Evolutionary conservation across 495 filamentous ascomycete genomes (phyloP), one percentile per base, ranked within the genome.

Genomic region (Xylaria cubensis): DNA sequence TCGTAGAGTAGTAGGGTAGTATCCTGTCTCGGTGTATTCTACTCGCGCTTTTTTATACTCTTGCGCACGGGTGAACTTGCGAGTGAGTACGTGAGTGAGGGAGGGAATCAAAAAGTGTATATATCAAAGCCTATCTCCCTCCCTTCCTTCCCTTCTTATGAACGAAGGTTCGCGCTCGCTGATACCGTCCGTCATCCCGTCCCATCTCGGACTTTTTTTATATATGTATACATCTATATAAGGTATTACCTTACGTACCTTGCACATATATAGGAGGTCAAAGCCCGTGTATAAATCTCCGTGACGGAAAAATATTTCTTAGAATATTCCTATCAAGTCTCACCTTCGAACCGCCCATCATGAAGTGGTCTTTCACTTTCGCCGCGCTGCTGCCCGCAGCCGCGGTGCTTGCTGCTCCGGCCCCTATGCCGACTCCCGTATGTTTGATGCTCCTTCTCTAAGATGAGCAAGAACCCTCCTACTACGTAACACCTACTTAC

Each of bases 341-440:
- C 46, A 42, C 9, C 51, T 13, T 3, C n/a, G 26, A 21, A 44
- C 29, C 44, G 17, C 39, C 46, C 73, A 72, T 34, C 62, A 80
- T 80, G 78, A 77, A 63, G 76, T 70, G 66, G 71, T 66, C 74
- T 3, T 56, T 66, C 13, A 51, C 70, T 4, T 12, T 68, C 51
- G 55, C 77, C 67, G 69, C 66, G 65, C 64, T 73, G 42, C 70
- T 77, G 17, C 69, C 75, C 70, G 73, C 74, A 19, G 67, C 24
- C 72, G 76, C 62, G 34, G 73, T 74, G 36, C 72, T 80, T 12
- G 73, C 78, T 46, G 81, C 77, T 55, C 80, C 82, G 53, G 76
- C 70, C 12, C 76, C 76, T 24, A 63, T 53, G 32, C 81, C 66
- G 39, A 71, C 70, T 21, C 72, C 73, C 24, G 70, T 66, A 69